Conservation (phyloP, 805 yeast species). For the Kockiozyma suomiensis region DNA sequence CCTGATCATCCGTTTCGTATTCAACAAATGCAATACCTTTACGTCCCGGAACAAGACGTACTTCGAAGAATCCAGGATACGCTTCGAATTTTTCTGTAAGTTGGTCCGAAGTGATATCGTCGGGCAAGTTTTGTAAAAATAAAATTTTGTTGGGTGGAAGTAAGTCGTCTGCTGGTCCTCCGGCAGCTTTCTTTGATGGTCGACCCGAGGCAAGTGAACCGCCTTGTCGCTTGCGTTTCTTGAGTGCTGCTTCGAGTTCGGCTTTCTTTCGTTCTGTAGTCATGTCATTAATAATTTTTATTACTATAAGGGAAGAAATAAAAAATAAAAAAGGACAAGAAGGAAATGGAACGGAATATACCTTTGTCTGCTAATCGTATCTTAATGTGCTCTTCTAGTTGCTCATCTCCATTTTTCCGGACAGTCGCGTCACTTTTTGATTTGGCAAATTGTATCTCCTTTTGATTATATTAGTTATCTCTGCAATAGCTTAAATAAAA, state of each 20-base stretch:
- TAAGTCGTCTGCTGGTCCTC: slow-evolving; percentile 34
- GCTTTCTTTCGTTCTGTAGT: slow-evolving; percentile 24
- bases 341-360: too few relatives aligned
- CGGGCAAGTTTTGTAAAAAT: slow-evolving; percentile 66
- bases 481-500: too few relatives aligned
- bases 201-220: slow-evolving; percentile 21
- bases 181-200: slow-evolving; percentile 26
- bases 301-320: too few relatives aligned
- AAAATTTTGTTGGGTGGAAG: slow-evolving; percentile 72
- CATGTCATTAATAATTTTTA: too few relatives aligned
- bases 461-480: too few relatives aligned
- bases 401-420: slow-evolving; percentile 34
- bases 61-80: slow-evolving; percentile 63
- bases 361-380: slow-evolving; percentile 29
- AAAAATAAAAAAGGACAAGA: too few relatives aligned
- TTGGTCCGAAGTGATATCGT: slow-evolving; percentile 45
- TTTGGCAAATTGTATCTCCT: slow-evolving; percentile 48
- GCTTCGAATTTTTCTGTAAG: slow-evolving; percentile 53
- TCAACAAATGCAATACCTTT: slow-evolving; percentile 77
- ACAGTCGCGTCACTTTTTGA: slow-evolving; percentile 49
- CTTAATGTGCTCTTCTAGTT: slow-evolving; percentile 36
- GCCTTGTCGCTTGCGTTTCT: slow-evolving; percentile 32
- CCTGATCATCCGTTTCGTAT: slow-evolving; percentile 58
- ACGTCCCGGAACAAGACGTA: slow-evolving; percentile 66
- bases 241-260: slow-evolving; percentile 28